These are phyloP conservation scores for Saturnispora zaruensis DNA, from an alignment of 805 yeast species.

Conservation along the genomic window DNA sequence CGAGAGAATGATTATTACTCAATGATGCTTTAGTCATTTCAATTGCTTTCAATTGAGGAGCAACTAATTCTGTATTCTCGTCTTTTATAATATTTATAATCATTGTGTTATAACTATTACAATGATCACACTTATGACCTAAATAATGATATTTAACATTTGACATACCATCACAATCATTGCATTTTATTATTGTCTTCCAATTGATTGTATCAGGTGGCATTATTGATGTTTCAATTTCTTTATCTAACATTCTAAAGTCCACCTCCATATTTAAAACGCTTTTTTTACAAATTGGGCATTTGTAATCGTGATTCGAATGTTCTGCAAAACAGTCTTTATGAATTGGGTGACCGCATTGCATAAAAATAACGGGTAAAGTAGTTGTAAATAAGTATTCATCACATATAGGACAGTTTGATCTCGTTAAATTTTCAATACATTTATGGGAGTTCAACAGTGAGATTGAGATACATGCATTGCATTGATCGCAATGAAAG, in stretches of 20 bases:
- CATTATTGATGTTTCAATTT: conserved; percentile 63
- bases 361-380: conserved; percentile 80
- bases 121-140: conserved; percentile 81
- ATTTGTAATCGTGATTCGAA: conserved; percentile 76
- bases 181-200: conserved; percentile 69
- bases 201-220: conserved; percentile 75
- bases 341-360: conserved; percentile 92
- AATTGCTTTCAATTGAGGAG: background rate
- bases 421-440: conserved; percentile 78
- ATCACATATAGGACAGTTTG: conserved; percentile 88
- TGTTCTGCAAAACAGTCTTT: conserved; percentile 75
- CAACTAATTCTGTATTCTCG: conserved; percentile 26
- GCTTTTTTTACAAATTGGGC: conserved; percentile 84
- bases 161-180: conserved; percentile 82
- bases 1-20: conserved; percentile 18
- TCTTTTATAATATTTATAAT: conserved; percentile 65
- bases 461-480: conserved; percentile 78
- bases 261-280: conserved; percentile 82
- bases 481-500: conserved; percentile 85
- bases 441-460: conserved; percentile 73
- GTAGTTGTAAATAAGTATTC: conserved; percentile 83
- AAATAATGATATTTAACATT: conserved; percentile 69
- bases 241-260: conserved; percentile 78
- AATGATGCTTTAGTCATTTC: conserved; percentile 1
- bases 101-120: conserved; percentile 80